A percentile compares a stretch with the other conserved stretches of the same genome.
phyloP scores from a whole-genome alignment of 2,329 filamentous ascomycete species.

The Purpureocillium takamizusanense region DNA sequence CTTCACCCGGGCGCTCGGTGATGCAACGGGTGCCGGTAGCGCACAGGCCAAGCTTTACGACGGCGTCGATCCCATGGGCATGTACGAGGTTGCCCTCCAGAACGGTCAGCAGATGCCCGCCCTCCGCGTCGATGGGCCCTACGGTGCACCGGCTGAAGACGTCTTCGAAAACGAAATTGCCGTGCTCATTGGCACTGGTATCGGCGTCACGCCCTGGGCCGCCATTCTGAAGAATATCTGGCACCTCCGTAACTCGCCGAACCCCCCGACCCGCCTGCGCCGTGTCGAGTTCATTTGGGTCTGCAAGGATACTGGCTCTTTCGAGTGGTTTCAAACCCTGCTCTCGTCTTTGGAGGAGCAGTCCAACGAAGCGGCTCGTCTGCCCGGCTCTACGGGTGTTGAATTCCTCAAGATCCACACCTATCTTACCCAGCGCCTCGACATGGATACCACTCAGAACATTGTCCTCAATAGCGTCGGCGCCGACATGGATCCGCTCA shows the following conservation, averaged over 20 bases:
- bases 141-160: constrained; percentile 93
- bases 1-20: constrained; percentile 88
- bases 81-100: constrained; percentile 95
- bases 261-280: constrained; percentile 79
- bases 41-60: constrained; percentile 88
- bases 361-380: constrained; percentile 58
- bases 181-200: constrained; percentile 77
- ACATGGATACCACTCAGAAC: constrained; percentile 88
- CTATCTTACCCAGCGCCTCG: constrained; percentile 88
- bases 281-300: constrained; percentile 99
- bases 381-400: constrained; percentile 56
- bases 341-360: constrained; percentile 86
- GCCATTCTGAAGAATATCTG: constrained; percentile 94
- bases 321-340: constrained; percentile 97
- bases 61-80: constrained; percentile 81
- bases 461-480: constrained; percentile 96
- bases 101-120: constrained; percentile 88
- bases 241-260: constrained; percentile 84
- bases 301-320: constrained; percentile 88
- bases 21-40: constrained; percentile 83
- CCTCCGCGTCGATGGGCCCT: constrained; percentile 88
- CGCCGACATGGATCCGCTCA: constrained; percentile 78
- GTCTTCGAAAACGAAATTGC: constrained; percentile 92
- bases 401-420: constrained; percentile 98
- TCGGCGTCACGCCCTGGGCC: constrained; percentile 81